Conservation (phyloP, 495 filamentous ascomycete genomes). For the Aspergillus coremiiformis region DNA sequence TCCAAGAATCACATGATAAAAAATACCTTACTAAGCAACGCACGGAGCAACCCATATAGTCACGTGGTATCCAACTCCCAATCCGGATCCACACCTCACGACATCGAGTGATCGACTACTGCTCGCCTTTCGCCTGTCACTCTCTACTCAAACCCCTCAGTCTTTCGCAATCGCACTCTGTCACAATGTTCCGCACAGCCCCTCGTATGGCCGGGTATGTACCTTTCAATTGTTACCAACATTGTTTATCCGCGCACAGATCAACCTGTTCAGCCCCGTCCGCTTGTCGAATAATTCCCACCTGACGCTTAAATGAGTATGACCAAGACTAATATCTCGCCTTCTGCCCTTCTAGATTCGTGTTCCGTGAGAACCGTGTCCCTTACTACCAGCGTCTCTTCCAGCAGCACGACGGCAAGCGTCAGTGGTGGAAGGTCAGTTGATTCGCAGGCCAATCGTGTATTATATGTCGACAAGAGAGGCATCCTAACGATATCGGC, state of each 20-base stretch:
- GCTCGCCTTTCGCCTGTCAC: slow-evolving; percentile 17
- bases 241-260: background rate
- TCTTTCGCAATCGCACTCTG: slow-evolving; percentile 27
- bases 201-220: slow-evolving; percentile 44
- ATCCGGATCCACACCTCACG: slow-evolving; percentile 26
- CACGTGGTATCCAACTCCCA: slow-evolving; percentile 23
- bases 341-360: slow-evolving; percentile 39
- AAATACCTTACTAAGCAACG: slow-evolving; percentile 17
- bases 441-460: background rate
- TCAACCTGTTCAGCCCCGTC: slow-evolving; percentile 5
- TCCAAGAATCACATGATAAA: slow-evolving; percentile 15
- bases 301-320: background rate
- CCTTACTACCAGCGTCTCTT: slow-evolving; percentile 75
- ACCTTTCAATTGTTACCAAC: background rate
- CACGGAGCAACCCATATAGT: slow-evolving; percentile 30
- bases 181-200: slow-evolving; percentile 43
- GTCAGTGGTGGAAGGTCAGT: slow-evolving; percentile 85
- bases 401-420: slow-evolving; percentile 71
- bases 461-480: background rate
- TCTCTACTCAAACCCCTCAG: slow-evolving; percentile 18
- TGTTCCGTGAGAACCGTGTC: slow-evolving; percentile 82
- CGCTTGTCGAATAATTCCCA: slow-evolving; percentile 8
- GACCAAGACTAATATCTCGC: background rate
- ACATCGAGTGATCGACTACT: slow-evolving; percentile 27
- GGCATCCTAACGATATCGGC: background rate